Conservation (phyloP, 345 rosid genomes). For the Eucalyptus microcorys region DNA sequence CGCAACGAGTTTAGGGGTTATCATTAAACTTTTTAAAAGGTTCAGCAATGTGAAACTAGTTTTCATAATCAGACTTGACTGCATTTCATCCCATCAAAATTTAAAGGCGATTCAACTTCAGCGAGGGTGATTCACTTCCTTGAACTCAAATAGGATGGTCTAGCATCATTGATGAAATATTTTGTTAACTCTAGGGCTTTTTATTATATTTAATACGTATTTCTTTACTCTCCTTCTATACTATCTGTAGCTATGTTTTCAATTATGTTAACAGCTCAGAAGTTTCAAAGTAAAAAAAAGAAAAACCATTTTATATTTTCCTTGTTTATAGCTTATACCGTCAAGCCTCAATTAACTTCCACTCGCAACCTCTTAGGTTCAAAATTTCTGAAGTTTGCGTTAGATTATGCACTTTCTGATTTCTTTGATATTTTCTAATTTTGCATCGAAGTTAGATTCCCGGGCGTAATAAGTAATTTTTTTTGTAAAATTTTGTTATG, state of each 20-base stretch:
- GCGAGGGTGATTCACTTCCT: neutral
- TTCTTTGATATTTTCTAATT: neutral
- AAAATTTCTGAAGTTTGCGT: neutral
- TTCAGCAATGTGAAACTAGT: neutral
- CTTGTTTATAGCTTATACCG: neutral
- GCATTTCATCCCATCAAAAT: neutral
- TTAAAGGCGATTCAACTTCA: neutral
- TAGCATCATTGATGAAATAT: neutral
- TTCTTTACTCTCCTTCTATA: neutral
- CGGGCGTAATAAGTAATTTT: neutral
- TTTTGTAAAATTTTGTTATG: neutral
- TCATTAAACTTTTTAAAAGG: neutral
- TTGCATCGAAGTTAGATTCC: neutral
- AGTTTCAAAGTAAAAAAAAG: neutral
- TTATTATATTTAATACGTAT: neutral
- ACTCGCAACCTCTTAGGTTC: neutral
- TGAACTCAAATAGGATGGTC: neutral
- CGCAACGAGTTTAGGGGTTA: neutral
- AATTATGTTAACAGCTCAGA: neutral
- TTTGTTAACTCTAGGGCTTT: neutral
- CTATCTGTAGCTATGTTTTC: neutral
- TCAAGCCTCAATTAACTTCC: neutral
- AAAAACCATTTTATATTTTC: neutral
- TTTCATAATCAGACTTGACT: neutral
- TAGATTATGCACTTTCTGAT: neutral